Percentiles rank a stretch among this genome's conserved stretches.
Conservation (phyloP, 257 asterid genomes). For the Fraxinus americana region DNA sequence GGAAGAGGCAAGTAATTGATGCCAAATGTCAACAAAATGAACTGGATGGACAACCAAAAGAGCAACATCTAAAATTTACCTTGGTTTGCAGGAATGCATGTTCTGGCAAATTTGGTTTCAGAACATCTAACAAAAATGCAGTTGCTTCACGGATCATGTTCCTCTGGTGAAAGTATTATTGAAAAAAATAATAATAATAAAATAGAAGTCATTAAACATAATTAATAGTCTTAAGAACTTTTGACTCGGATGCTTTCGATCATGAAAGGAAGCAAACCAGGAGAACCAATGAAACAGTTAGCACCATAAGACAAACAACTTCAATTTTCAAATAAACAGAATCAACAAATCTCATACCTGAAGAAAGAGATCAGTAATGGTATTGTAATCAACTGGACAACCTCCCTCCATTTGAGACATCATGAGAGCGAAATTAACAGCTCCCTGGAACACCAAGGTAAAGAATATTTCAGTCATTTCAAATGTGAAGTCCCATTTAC, state of each 20-base stretch:
- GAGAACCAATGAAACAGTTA: not conserved
- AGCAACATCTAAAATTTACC: conserved; percentile 45
- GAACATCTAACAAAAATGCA: conserved; percentile 93
- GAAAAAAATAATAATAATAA: conserved; percentile 11
- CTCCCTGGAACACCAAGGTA: conserved; percentile 67
- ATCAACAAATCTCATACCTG: conserved; percentile 54
- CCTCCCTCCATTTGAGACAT: conserved; percentile 99
- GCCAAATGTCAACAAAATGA: conserved; percentile 17
- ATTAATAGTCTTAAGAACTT: conserved; percentile 18
- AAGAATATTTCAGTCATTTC: conserved; percentile 14
- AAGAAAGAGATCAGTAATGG: conserved; percentile 96
- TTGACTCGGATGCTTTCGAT: conserved; percentile 5
- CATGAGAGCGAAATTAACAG: conserved; percentile 99
- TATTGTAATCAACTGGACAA: conserved; percentile 96
- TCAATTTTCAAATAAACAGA: conserved; percentile 7
- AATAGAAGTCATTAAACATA: not conserved
- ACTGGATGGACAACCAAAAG: not conserved
- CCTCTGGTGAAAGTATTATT: conserved; percentile 57
- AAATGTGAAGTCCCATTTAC: conserved; percentile 10
- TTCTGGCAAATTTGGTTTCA: conserved; percentile 96
- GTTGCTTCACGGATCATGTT: conserved; percentile 99
- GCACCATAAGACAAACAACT: not conserved
- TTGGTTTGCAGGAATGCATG: conserved; percentile 94
- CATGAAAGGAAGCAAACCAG: conserved; percentile 2
- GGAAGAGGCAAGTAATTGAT: conserved; percentile 25